Evolutionary conservation across 768 basidiomycete species (phyloP).

Genomic region (Pisolithus tinctorius): DNA sequence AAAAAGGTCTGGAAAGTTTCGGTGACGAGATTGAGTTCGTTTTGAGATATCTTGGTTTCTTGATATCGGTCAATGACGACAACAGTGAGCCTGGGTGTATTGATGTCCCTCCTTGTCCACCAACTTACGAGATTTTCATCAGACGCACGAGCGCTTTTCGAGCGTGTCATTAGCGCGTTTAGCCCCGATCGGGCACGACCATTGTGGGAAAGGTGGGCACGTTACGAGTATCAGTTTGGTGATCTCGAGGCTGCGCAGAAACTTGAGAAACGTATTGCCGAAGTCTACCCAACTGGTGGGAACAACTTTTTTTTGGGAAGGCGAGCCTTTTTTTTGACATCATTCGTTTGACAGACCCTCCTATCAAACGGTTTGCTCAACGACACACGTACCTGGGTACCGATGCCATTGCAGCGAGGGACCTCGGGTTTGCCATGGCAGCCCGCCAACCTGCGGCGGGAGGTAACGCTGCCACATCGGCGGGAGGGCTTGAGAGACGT

Average conservation of each 20-base stretch:
- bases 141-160: slow-evolving; percentile 97
- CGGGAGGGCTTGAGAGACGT: slow-evolving; percentile 24
- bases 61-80: slow-evolving; percentile 92
- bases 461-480: slow-evolving; percentile 11
- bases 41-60: slow-evolving; percentile 82
- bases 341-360: slow-evolving; percentile 52
- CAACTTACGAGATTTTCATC: slow-evolving; percentile 5
- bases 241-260: slow-evolving; percentile 83
- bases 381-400: slow-evolving; percentile 65
- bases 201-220: slow-evolving; percentile 94
- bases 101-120: not conserved
- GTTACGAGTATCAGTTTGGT: slow-evolving; percentile 94
- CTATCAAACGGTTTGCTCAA: slow-evolving; percentile 88
- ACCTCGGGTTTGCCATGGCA: slow-evolving; percentile 73
- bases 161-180: slow-evolving; percentile 77
- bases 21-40: slow-evolving; percentile 81
- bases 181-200: slow-evolving; percentile 71
- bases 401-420: slow-evolving; percentile 84
- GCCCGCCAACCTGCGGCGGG: slow-evolving; percentile 19
- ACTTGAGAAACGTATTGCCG: slow-evolving; percentile 82
- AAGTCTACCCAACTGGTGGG: slow-evolving; percentile 80
- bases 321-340: not conserved
- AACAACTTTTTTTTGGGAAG: slow-evolving; percentile 2
- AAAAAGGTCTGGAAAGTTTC: slow-evolving; percentile 83
- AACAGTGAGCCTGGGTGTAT: slow-evolving; percentile 57